Base-by-base conservation (phyloP, 306 rosid genomes). In the Styphnolobium japonicum region DNA sequence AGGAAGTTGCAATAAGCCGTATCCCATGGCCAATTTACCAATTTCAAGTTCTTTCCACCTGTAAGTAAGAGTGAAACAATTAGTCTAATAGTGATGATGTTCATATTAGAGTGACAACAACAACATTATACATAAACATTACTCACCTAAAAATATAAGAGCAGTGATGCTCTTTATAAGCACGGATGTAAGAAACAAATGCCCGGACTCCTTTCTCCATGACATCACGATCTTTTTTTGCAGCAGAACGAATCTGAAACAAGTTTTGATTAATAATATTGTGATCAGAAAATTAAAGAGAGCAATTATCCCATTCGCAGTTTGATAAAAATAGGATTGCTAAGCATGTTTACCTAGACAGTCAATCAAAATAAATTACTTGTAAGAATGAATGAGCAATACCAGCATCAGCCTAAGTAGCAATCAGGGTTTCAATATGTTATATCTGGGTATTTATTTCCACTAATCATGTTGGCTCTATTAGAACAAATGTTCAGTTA, bases 11-110 rank as follows among this genome's bases (percentile, higher is more conserved):
- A 95, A 84, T 36, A 95, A 77, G 68, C 99, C 99, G 56, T 57
- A 87, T 79, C 98, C 99, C 88, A 81, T 93, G 80, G 92, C 98
- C 88, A 90, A 83, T 80, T 91, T 95, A 75, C 97, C 98, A 25
- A 91, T 71, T 88, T 95, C 99, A 77, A 95, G 99, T 76, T 95
- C 98, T 85, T 91, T 95, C 98, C 94, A 95, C 79, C 97, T 91
- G 67, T 25, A 65, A 27, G 58, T 48, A 53, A 66, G 80, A 80
- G 71, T 56, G 67, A 73, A 52, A 19, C 57, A 15, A 10, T n/a
- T n/a, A 23, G 55, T 66, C 37, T 37, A 60, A 37, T 52, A 71
- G 83, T 63, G 71, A 55, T 29, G 70, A 68, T 57, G 57, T 60
- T 71, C 57, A 23, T 23, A 22, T 49, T 78, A 49, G 40, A 49